Evolutionary conservation across 441 rosid species (phyloP).

Genomic region (Raphanus hybrid): DNA sequence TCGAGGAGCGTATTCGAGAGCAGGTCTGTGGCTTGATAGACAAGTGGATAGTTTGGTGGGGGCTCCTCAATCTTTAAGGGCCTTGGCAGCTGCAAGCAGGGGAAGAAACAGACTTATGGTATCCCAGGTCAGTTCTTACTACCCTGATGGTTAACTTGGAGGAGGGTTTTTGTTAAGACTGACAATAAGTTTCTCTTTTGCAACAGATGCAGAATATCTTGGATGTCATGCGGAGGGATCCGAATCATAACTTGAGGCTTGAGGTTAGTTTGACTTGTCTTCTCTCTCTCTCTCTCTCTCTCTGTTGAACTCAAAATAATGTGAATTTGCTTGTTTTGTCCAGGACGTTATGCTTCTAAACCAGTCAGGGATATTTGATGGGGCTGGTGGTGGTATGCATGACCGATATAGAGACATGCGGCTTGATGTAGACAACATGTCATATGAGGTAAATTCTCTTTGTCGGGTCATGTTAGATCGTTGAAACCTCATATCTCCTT

Average conservation of each 20-base stretch:
- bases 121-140: slow-evolving; percentile 69
- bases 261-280: slow-evolving; percentile 58
- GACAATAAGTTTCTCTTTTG: slow-evolving; percentile 32
- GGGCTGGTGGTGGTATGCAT: slow-evolving; percentile 70
- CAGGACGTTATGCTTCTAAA: slow-evolving; percentile 93
- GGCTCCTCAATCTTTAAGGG: slow-evolving; percentile 64
- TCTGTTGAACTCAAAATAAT: slow-evolving; percentile 6
- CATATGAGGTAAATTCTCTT: slow-evolving; percentile 75
- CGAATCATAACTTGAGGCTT: slow-evolving; percentile 56
- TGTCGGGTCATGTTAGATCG: not conserved
- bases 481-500: not conserved
- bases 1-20: slow-evolving; percentile 59
- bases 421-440: slow-evolving; percentile 97
- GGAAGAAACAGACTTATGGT: slow-evolving; percentile 80
- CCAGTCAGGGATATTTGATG: slow-evolving; percentile 67
- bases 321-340: not conserved
- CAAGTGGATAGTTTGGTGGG: slow-evolving; percentile 63
- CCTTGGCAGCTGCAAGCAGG: slow-evolving; percentile 65
- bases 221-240: slow-evolving; percentile 88
- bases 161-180: not conserved
- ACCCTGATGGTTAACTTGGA: not conserved
- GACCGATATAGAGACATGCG: slow-evolving; percentile 98
- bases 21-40: slow-evolving; percentile 37
- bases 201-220: slow-evolving; percentile 81
- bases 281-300: slow-evolving; percentile 4